Conservation (phyloP, 371 early-diverging fungal species). For the Rhizopus stolonifer region DNA sequence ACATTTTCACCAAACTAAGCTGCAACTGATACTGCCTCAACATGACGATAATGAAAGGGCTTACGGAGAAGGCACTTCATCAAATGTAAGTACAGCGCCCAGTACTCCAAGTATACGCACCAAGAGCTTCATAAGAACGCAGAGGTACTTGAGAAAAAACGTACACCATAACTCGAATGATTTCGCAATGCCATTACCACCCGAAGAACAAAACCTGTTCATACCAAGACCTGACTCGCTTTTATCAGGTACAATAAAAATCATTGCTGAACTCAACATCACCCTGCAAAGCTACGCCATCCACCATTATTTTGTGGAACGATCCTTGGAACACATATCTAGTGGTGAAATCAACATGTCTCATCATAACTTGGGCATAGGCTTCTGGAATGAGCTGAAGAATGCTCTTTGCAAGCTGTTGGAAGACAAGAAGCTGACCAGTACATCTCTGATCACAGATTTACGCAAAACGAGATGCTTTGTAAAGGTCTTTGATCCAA, state of each 20-base stretch:
- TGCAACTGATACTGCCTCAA: slow-evolving; percentile 4
- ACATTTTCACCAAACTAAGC: not conserved
- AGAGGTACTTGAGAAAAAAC: slow-evolving; percentile 16
- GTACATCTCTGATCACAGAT: slow-evolving; percentile 25
- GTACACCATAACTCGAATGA: not conserved
- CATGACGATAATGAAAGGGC: not conserved
- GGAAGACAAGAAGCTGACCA: slow-evolving; percentile 9
- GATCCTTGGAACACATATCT: slow-evolving; percentile 43
- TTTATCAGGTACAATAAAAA: slow-evolving; percentile 27
- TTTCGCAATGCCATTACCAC: not conserved
- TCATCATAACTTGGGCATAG: slow-evolving; percentile 45
- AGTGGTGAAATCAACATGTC: slow-evolving; percentile 60
- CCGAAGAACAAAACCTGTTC: slow-evolving; percentile 12
- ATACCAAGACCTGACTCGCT: slow-evolving; percentile 28
- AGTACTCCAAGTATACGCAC: slow-evolving; percentile 10
- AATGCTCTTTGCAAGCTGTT: slow-evolving; percentile 17
- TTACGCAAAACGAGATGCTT: slow-evolving; percentile 61
- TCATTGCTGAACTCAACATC: slow-evolving; percentile 20
- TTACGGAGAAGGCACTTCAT: not conserved
- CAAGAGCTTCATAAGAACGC: slow-evolving; percentile 7
- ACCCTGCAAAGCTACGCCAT: slow-evolving; percentile 32
- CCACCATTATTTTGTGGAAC: slow-evolving; percentile 50
- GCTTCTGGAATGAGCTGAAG: slow-evolving; percentile 39
- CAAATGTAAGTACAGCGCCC: slow-evolving; percentile 2
- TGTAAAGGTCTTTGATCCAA: slow-evolving; percentile 63